Percentiles rank a stretch among this genome's conserved stretches.
Conservation (phyloP, 495 filamentous ascomycete genomes). For the Penicillium ochrochloron region DNA sequence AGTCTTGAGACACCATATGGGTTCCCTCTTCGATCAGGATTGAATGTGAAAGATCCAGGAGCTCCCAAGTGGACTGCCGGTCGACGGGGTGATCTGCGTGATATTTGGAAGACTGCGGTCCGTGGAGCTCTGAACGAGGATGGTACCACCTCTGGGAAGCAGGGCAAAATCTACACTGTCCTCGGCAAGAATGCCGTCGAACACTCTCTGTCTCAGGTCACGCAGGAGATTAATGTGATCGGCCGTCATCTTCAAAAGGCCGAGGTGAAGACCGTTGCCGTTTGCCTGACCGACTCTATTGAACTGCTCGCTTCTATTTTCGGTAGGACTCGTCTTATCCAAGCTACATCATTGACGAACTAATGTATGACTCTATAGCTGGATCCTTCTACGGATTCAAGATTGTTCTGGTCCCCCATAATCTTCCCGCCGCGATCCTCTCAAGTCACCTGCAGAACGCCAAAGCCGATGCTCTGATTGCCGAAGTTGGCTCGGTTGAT, state of each 20-base stretch:
- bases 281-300: constrained; percentile 92
- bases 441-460: constrained; percentile 70
- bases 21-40: constrained; percentile 77
- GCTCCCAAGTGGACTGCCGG: constrained; percentile 81
- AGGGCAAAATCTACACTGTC: constrained; percentile 80
- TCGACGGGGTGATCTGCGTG: constrained; percentile 86
- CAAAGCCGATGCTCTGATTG: constrained; percentile 79
- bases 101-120: constrained; percentile 84
- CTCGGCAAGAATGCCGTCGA: constrained; percentile 74
- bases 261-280: constrained; percentile 76
- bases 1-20: constrained; percentile 81
- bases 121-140: constrained; percentile 65
- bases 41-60: constrained; percentile 83
- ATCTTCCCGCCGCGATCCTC: constrained; percentile 66
- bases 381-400: constrained; percentile 82
- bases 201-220: constrained; percentile 71
- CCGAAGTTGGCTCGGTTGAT: constrained; percentile 85
- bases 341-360: constrained; percentile 1
- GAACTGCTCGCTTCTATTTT: constrained; percentile 80
- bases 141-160: constrained; percentile 60
- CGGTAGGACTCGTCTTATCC: constrained; percentile 45
- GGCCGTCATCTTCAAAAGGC: constrained; percentile 72
- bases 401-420: constrained; percentile 82
- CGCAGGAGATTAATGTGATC: constrained; percentile 84
- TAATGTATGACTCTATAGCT: constrained; percentile 44